These are phyloP conservation scores for Lagenidium giganteum DNA, from an alignment of 352 stramenopile species.

Conservation along the genomic window DNA sequence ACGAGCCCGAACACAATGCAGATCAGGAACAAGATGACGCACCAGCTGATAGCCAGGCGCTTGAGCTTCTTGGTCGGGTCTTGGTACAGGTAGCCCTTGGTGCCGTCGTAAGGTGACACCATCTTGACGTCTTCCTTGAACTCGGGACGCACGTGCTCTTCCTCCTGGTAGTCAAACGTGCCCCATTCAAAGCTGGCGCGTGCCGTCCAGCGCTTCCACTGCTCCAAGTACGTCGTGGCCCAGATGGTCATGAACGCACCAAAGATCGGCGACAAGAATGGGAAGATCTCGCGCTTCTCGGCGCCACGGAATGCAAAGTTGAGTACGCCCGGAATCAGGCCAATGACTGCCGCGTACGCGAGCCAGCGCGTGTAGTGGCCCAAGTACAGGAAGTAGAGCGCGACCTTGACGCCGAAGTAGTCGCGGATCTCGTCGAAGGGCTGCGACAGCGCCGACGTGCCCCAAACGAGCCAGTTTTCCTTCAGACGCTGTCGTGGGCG, in stretches of 20 bases:
- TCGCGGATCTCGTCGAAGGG: conserved; percentile 77
- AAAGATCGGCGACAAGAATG: conserved; percentile 72
- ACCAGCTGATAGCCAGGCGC: conserved; percentile 69
- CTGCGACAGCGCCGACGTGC: conserved; percentile 67
- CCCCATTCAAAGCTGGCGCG: conserved; percentile 83
- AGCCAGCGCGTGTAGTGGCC: conserved; percentile 95
- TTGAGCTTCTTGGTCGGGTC: conserved; percentile 70
- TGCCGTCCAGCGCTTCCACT: conserved; percentile 85
- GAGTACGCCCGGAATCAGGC: conserved; percentile 84
- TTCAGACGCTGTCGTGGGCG: conserved; percentile 55
- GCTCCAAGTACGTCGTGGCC: conserved; percentile 87
- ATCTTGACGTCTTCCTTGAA: conserved; percentile 75
- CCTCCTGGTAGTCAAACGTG: conserved; percentile 66
- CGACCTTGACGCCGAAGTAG: conserved; percentile 90
- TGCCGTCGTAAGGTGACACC: conserved; percentile 69
- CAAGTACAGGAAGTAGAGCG: conserved; percentile 97
- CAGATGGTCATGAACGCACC: conserved; percentile 88
- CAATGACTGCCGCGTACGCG: conserved; percentile 90
- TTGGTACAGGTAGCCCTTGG: too few species aligned
- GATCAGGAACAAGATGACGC: conserved; percentile 75
- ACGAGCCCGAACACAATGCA: conserved; percentile 71
- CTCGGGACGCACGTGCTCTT: conserved; percentile 61
- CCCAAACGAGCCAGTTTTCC: conserved; percentile 66
- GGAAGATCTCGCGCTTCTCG: conserved; percentile 55
- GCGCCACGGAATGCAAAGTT: conserved; percentile 42